Percentiles rank a stretch among this genome's conserved stretches.
These are phyloP conservation scores for Phlebiopsis gigantea DNA, from an alignment of 768 basidiomycete species.

Conservation along the genomic window DNA sequence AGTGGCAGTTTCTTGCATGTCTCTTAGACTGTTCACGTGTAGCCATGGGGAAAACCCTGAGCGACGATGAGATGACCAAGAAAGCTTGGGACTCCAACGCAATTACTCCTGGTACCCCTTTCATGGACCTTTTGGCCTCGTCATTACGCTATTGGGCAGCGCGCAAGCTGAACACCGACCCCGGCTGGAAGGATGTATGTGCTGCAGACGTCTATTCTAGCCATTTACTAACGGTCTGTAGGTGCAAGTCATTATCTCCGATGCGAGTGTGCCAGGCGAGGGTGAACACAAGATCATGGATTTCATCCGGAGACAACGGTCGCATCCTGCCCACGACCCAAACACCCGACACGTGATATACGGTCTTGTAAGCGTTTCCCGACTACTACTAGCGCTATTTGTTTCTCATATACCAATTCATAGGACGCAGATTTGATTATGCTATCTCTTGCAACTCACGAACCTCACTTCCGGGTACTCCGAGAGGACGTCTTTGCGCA, in stretches of 20 bases:
- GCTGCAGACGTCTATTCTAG: too few species aligned
- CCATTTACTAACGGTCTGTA: conserved; percentile 23
- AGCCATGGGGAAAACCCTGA: conserved; percentile 91
- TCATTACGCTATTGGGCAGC: conserved; percentile 96
- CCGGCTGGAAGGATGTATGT: conserved; percentile 87
- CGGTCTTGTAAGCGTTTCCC: conserved; percentile 63
- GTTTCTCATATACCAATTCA: conserved; percentile 6
- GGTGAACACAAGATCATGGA: conserved; percentile 99
- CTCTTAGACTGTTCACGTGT: background rate
- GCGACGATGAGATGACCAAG: conserved; percentile 78
- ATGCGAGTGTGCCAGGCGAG: conserved; percentile 95
- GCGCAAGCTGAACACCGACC: conserved; percentile 89
- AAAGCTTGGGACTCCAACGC: conserved; percentile 97
- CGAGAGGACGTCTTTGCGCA: conserved; percentile 97
- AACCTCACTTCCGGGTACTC: conserved; percentile 95
- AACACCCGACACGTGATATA: conserved; percentile 98
- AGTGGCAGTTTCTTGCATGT: background rate
- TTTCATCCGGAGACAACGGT: conserved; percentile 86
- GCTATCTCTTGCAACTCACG: conserved; percentile 96
- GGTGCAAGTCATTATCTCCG: conserved; percentile 96
- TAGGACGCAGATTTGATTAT: conserved; percentile 99
- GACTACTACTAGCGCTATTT: background rate
- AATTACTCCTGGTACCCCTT: conserved; percentile 97
- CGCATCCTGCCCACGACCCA: conserved; percentile 85
- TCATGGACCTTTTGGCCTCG: conserved; percentile 88